These are phyloP conservation scores for Pulveroboletus sp. DNA, from an alignment of 768 basidiomycete genomes.

Conservation along the genomic window DNA sequence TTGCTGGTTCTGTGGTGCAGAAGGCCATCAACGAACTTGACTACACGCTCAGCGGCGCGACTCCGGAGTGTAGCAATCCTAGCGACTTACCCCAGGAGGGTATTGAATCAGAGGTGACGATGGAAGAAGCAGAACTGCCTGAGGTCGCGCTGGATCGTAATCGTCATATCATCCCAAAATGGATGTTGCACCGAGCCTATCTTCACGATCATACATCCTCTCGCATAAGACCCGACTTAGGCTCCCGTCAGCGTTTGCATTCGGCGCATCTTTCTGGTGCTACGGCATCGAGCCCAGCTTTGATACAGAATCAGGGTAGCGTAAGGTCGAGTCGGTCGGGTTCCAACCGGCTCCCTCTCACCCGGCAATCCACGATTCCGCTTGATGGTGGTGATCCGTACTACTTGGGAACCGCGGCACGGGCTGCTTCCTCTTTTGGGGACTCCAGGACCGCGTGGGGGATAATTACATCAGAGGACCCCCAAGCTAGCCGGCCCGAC, in stretches of 20 bases:
- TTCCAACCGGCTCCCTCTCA: conserved; percentile 38
- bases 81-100: conserved; percentile 24
- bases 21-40: conserved; percentile 26
- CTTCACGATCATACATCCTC: conserved; percentile 50
- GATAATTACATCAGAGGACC: conserved; percentile 25
- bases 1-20: conserved; percentile 27
- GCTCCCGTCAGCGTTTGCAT: conserved; percentile 35
- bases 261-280: conserved; percentile 44
- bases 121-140: conserved; percentile 79
- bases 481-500: conserved; percentile 22
- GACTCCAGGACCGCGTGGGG: conserved; percentile 17
- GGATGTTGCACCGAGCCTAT: conserved; percentile 59
- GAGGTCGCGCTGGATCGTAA: conserved; percentile 91
- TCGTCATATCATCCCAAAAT: conserved; percentile 94
- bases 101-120: conserved; percentile 39
- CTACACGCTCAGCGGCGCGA: conserved; percentile 1
- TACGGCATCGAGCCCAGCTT: conserved; percentile 68
- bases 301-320: conserved; percentile 36
- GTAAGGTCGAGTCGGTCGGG: conserved; percentile 5
- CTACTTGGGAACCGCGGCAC: conserved; percentile 36
- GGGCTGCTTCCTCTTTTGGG: conserved; percentile 25
- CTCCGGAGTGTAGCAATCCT: background rate
- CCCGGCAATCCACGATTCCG: conserved; percentile 35
- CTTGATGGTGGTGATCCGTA: conserved; percentile 41
- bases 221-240: conserved; percentile 30